A percentile compares a stretch with the other conserved stretches of the same genome.
phyloP scores from a whole-genome alignment of 2,329 filamentous ascomycete species.

The Scorias spongiosa region DNA sequence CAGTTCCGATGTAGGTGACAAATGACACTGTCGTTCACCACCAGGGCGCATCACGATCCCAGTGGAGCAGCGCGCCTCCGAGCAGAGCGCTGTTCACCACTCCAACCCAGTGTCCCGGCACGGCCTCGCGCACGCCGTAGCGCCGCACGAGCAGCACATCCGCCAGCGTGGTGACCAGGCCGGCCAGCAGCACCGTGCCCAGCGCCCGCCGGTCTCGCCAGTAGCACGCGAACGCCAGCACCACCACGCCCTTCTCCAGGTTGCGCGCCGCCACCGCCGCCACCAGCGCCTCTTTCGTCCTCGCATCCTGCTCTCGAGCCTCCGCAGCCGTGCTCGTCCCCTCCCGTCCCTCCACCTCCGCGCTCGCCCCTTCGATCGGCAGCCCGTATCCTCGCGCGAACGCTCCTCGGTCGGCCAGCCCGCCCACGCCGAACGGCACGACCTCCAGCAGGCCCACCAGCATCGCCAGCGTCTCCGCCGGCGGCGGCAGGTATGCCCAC shows the following conservation, averaged over 20 bases:
- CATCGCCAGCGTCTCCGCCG: conserved; percentile 21
- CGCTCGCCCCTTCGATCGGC: conserved; percentile 4
- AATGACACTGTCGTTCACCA: too few species aligned
- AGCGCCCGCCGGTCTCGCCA: conserved; percentile 17
- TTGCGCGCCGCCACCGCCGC: conserved; percentile 17
- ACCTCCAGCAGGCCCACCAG: conserved; percentile 19
- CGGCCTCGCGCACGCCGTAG: conserved; percentile 14
- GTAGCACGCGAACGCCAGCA: conserved; percentile 18
- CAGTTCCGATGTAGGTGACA: too few species aligned
- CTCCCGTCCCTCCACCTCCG: background rate
- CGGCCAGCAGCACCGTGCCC: conserved; percentile 14
- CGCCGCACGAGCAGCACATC: conserved; percentile 16
- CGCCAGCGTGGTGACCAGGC: conserved; percentile 15
- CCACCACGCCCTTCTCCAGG: conserved; percentile 16
- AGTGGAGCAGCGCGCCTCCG: conserved; percentile 17
- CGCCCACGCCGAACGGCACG: conserved; percentile 19
- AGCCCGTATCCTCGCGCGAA: conserved; percentile 21
- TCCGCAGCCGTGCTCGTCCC: background rate
- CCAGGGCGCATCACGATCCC: conserved; percentile 11
- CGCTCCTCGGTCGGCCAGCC: conserved; percentile 18
- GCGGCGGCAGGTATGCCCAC: conserved; percentile 17
- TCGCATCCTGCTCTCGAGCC: conserved; percentile 5
- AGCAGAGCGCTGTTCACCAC: conserved; percentile 14
- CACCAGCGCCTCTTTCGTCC: conserved; percentile 13
- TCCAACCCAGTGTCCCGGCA: conserved; percentile 16